Base-by-base conservation (phyloP, 148 eudicot genomes). In the Drosera capensis region DNA sequence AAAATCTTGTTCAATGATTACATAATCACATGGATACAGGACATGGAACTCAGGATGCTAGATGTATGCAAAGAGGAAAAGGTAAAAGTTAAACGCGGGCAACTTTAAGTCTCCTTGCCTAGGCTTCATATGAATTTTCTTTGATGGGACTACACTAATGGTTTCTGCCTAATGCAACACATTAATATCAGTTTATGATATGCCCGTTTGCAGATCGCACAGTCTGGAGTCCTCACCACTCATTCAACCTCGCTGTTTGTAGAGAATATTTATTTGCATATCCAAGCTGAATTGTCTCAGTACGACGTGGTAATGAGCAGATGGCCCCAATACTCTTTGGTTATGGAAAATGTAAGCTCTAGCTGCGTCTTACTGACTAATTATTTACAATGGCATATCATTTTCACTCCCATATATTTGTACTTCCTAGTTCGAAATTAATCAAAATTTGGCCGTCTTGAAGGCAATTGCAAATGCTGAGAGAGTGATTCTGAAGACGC, bases 1-100 rank as follows among this genome's bases (percentile, higher is more conserved):
- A 72, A 71, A 55, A 58, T 68, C 47, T 64, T 85, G 63, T 85
- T 49, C 64, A 75, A 80, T 28, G 53, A 62, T 47, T 85, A 85
- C 53, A 80, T 85, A 48, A 77, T 77, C 82, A 75, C 80, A 16
- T 85, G 95, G 95, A 68, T 85, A 49, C 72, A 85, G 54, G 95
- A 80, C 48, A 67, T 85, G 80, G 78, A 85, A 54, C 74, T 85
- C 36, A 66, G 46, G 45, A 40, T 85, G 41, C 78, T 85, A 42
- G 86, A 85, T 9, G 68, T 69, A 47, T 80, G 86, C 71, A 85
- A 72, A 65, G 86, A 78, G 39, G 95, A 85, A 59, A 85, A 85
- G 90, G 90, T 83, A 62, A 23, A 7, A n/a, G n/a, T n/a, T n/a
- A n/a, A n/a, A n/a, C n/a, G n/a, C n/a, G n/a, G n/a, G n/a, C n/a